Base-by-base conservation (phyloP, 257 asterid species). In the Nicotiana obtusifolia region DNA sequence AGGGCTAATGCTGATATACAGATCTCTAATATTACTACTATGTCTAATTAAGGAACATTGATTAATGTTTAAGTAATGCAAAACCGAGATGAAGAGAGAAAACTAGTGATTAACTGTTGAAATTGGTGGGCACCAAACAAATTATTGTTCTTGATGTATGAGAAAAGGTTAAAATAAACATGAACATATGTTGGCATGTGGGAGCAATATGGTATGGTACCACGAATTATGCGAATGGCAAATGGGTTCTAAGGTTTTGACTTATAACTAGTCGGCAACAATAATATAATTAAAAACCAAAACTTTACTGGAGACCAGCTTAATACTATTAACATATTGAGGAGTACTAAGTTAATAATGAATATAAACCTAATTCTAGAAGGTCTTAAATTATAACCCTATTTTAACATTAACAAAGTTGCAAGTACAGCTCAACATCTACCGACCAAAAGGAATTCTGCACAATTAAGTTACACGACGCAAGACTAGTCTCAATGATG, bases 351-450 rank as follows among this genome's bases (percentile, higher is more conserved):
- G 26, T 75, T 49, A 75, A 75, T 37, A 75, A 75, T 49, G 62
- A 44, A 75, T 78, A 22, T 53, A 60, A 20, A 37, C 54, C 59
- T 78, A 78, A 78, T 78, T 78, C 54, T 22, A 59, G 75, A 35
- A 41, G 17, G 26, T 59, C 37, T 16, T 19, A 17, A 78, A 60
- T 35, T 35, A 10, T 20, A 71, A 41, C 2, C 6, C 59, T 71
- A 71, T 3, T 71, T 71, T 31, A 31, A 71, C 24, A 41, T 11
- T 22, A 44, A 22, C 31, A 71, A 57, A 47, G 19, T 78, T 49
- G 80, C 62, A 7, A 61, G 44, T 22, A 78, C 82, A 78, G 44
- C 82, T 78, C 82, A 78, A 61, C 75, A 37, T 78, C 82, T 4
- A 78, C 75, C 82, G 37, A 78, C 71, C 68, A 75, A 5, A 49